A percentile compares a stretch with the other conserved stretches of the same genome.
phyloP scores from a whole-genome alignment of 495 filamentous ascomycete genomes.

The Paragyromitra xinjiangensis region DNA sequence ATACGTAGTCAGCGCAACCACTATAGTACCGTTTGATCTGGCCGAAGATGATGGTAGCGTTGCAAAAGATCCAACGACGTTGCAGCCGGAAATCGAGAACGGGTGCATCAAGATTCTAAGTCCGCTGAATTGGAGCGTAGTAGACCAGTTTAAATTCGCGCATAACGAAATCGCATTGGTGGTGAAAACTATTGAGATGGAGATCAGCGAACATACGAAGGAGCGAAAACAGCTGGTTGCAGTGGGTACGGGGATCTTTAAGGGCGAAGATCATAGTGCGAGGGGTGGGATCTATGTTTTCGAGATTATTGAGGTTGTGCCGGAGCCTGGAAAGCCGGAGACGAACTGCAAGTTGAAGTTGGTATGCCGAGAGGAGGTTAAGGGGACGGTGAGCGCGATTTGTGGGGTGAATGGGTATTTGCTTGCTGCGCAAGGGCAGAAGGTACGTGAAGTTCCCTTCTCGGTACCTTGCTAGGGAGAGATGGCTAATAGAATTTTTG shows the following conservation, averaged over 20 bases:
- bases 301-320: constrained; percentile 88
- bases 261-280: constrained; percentile 87
- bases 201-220: constrained; percentile 87
- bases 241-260: constrained; percentile 82
- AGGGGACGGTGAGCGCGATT: constrained; percentile 90
- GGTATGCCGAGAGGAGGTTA: constrained; percentile 85
- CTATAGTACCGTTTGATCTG: constrained; percentile 74
- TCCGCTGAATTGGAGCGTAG: constrained; percentile 75
- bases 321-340: constrained; percentile 83
- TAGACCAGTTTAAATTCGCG: constrained; percentile 77
- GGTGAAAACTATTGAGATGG: constrained; percentile 82
- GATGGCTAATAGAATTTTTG: constrained; percentile 1
- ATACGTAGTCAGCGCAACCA: constrained; percentile 79
- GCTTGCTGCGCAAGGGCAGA: constrained; percentile 92
- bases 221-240: constrained; percentile 81
- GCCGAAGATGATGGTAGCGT: constrained; percentile 85
- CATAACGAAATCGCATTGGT: constrained; percentile 79
- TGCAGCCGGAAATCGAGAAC: constrained; percentile 73
- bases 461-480: neutral
- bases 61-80: constrained; percentile 71
- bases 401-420: constrained; percentile 93
- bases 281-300: constrained; percentile 90
- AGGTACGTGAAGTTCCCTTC: constrained; percentile 61
- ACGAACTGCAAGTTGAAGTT: constrained; percentile 85
- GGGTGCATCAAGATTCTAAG: constrained; percentile 77